A percentile compares a stretch with the other conserved stretches of the same genome.
Conservation (phyloP, 441 rosid species). For the Erysimum cheiri region DNA sequence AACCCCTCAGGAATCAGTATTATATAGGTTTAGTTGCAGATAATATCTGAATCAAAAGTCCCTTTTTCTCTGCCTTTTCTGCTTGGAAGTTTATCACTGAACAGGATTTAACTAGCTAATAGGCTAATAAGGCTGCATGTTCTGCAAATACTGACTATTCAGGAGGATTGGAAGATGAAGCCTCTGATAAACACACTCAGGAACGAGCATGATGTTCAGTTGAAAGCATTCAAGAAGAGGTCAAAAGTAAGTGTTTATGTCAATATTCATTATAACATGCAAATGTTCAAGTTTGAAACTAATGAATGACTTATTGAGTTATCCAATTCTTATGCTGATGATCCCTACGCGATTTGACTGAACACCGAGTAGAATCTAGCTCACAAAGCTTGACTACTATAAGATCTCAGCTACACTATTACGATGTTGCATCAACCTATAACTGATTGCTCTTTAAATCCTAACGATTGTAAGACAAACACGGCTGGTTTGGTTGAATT, state of each 20-base stretch:
- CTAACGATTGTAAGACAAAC: not conserved
- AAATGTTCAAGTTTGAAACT: constrained; percentile 7
- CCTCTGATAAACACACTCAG: constrained; percentile 50
- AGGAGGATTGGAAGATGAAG: constrained; percentile 30
- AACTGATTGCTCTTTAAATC: not conserved
- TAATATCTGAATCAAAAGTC: not conserved
- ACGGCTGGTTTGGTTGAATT: not conserved
- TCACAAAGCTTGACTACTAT: not conserved
- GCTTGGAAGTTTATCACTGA: constrained; percentile 1
- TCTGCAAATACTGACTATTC: too few relatives aligned
- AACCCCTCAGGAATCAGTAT: not conserved
- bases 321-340: constrained; percentile 66
- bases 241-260: too few relatives aligned
- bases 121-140: not conserved
- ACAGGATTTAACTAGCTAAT: constrained; percentile 18
- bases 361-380: constrained; percentile 9
- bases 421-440: not conserved
- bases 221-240: constrained; percentile 56
- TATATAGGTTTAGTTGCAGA: constrained; percentile 11
- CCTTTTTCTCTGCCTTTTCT: constrained; percentile 1
- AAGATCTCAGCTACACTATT: not conserved
- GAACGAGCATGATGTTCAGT: constrained; percentile 76
- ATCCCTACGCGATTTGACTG: constrained; percentile 86
- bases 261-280: not conserved
- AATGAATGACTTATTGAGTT: constrained; percentile 2